These are phyloP conservation scores for Hyaloscypha finlandica DNA, from an alignment of 495 filamentous ascomycete species.

Conservation along the genomic window DNA sequence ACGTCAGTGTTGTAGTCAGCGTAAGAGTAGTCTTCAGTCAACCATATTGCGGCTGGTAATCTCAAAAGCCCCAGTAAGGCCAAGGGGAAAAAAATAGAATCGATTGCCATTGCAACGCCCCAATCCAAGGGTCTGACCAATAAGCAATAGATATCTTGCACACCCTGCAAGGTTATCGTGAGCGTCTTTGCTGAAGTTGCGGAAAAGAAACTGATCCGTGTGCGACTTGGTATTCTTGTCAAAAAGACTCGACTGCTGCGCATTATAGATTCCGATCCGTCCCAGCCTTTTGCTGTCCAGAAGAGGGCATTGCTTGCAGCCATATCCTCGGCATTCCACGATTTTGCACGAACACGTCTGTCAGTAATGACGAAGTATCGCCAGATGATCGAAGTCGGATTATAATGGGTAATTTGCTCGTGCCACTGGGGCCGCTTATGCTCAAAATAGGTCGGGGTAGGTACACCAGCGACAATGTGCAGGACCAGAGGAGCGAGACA, in stretches of 20 bases:
- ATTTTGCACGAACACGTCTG: constrained; percentile 33
- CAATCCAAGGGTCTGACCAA: too few species aligned
- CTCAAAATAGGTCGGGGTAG: neutral
- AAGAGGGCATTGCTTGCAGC: constrained; percentile 36
- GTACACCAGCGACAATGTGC: constrained; percentile 4
- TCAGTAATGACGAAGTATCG: constrained; percentile 37
- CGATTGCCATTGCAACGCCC: too few species aligned
- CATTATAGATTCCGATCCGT: constrained; percentile 36
- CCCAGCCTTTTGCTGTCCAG: constrained; percentile 34
- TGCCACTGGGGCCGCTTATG: constrained; percentile 15
- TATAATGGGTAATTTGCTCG: constrained; percentile 32
- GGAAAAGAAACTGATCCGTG: too few species aligned
- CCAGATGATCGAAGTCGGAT: constrained; percentile 39
- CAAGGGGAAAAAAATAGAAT: too few species aligned
- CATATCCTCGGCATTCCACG: constrained; percentile 28
- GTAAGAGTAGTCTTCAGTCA: too few species aligned
- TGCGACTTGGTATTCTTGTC: neutral
- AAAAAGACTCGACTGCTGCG: constrained; percentile 15
- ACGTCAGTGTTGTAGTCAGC: too few species aligned
- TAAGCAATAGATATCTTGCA: too few species aligned
- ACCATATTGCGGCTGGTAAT: too few species aligned
- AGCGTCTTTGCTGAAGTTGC: too few species aligned
- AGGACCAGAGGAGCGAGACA: constrained; percentile 33
- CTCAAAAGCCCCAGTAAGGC: too few species aligned
- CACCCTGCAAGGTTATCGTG: too few species aligned